phyloP scores from a whole-genome alignment of 208 protist species.

The Acanthamoeba triangularis region DNA sequence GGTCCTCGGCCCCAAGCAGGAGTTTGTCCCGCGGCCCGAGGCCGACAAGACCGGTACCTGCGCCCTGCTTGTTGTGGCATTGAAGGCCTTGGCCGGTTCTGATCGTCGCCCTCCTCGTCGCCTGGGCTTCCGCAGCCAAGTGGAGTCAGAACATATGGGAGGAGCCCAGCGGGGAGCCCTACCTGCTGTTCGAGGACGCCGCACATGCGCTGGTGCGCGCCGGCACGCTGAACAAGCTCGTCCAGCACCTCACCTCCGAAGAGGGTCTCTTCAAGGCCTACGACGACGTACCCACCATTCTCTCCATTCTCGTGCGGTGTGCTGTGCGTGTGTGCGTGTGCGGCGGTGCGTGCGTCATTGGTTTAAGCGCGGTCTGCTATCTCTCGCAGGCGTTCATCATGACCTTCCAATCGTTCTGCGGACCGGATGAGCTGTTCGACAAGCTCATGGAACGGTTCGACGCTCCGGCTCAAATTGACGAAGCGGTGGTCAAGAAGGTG shows the following conservation, averaged over 20 bases:
- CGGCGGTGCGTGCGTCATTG: background rate
- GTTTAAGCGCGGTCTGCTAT: background rate
- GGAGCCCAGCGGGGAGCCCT: conserved; percentile 36
- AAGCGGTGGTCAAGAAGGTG: conserved; percentile 35
- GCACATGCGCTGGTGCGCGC: background rate
- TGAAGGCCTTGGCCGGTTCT: background rate
- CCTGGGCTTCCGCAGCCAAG: background rate
- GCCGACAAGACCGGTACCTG: background rate
- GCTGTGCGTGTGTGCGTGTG: background rate
- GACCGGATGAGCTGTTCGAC: conserved; percentile 4
- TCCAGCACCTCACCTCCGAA: conserved; percentile 67
- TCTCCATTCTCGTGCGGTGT: background rate
- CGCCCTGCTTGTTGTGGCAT: background rate
- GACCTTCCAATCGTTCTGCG: conserved; percentile 65
- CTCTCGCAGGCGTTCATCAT: conserved; percentile 39
- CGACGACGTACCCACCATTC: background rate
- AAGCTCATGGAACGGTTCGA: conserved; percentile 61
- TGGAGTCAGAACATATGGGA: conserved; percentile 37
- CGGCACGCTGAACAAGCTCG: conserved; percentile 70
- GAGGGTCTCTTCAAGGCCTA: conserved; percentile 53
- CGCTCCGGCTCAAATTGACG: background rate
- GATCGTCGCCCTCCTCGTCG: background rate
- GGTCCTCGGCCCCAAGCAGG: conserved; percentile 5
- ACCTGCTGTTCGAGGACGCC: conserved; percentile 18
- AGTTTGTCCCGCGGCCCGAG: background rate